These are phyloP conservation scores for Lodderomyces pseudojiufengensis DNA, from an alignment of 1,139 yeast genomes.

Conservation along the genomic window DNA sequence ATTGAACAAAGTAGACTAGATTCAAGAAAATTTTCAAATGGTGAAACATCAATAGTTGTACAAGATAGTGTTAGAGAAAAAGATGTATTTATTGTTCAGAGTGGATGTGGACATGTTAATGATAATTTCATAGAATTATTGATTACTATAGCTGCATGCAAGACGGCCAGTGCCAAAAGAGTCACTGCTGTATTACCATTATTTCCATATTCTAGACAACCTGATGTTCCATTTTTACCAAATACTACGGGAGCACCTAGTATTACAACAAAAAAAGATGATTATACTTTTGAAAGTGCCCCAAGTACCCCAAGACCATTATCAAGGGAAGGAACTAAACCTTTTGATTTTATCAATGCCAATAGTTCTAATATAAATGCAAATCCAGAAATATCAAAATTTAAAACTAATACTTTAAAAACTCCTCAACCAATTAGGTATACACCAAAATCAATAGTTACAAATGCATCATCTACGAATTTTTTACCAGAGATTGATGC, in stretches of 20 bases:
- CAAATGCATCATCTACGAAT: slow-evolving; percentile 25
- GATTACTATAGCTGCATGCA: slow-evolving; percentile 90
- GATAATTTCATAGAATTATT: slow-evolving; percentile 86
- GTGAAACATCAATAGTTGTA: slow-evolving; percentile 85
- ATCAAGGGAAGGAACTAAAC: slow-evolving; percentile 17
- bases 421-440: slow-evolving; percentile 12
- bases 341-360: background rate
- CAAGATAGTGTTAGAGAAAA: slow-evolving; percentile 87
- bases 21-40: slow-evolving; percentile 65
- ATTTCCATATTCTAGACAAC: slow-evolving; percentile 95
- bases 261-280: slow-evolving; percentile 37
- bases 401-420: slow-evolving; percentile 15
- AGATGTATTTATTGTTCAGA: slow-evolving; percentile 82
- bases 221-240: slow-evolving; percentile 88
- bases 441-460: slow-evolving; percentile 27
- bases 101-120: slow-evolving; percentile 86
- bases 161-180: slow-evolving; percentile 88
- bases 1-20: slow-evolving; percentile 57
- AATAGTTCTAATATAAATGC: background rate
- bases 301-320: slow-evolving; percentile 58
- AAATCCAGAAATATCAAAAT: slow-evolving; percentile 7
- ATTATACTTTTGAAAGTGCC: slow-evolving; percentile 57
- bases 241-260: slow-evolving; percentile 51
- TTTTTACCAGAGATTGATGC: slow-evolving; percentile 33
- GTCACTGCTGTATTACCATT: slow-evolving; percentile 94